Evolutionary conservation across 2,329 filamentous ascomycete genomes (phyloP).

Genomic region (Pseudogymnoascus sp.): DNA sequence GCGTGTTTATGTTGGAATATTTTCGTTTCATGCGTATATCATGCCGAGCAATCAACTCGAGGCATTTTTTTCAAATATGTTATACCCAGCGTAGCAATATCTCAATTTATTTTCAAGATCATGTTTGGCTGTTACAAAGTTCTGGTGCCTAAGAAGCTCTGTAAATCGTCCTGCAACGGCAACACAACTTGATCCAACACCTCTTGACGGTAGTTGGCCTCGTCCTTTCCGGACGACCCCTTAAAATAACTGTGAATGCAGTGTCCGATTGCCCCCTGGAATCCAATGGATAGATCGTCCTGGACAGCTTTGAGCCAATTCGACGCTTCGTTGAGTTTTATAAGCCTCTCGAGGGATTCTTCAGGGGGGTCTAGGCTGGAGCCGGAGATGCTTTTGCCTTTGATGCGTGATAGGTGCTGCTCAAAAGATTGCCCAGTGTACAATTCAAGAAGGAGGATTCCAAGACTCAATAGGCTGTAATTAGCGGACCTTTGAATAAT

Average conservation of each 20-base stretch:
- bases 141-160: slow-evolving; percentile 1
- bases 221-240: background rate
- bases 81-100: background rate
- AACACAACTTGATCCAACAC: background rate
- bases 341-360: background rate
- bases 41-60: background rate
- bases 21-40: background rate
- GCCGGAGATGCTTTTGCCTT: background rate
- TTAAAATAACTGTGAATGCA: background rate
- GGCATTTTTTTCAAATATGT: background rate
- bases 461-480: background rate
- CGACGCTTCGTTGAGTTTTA: background rate
- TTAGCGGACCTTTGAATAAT: background rate
- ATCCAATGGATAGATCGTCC: background rate
- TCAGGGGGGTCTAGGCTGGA: background rate
- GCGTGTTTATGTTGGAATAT: background rate
- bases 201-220: background rate
- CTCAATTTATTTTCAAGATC: background rate
- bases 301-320: background rate
- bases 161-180: background rate
- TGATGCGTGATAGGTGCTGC: background rate
- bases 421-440: background rate
- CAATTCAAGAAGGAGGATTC: background rate
- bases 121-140: background rate
- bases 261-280: background rate